Base-by-base conservation (phyloP, 768 basidiomycete species). In the Holtermannia corniformis region DNA sequence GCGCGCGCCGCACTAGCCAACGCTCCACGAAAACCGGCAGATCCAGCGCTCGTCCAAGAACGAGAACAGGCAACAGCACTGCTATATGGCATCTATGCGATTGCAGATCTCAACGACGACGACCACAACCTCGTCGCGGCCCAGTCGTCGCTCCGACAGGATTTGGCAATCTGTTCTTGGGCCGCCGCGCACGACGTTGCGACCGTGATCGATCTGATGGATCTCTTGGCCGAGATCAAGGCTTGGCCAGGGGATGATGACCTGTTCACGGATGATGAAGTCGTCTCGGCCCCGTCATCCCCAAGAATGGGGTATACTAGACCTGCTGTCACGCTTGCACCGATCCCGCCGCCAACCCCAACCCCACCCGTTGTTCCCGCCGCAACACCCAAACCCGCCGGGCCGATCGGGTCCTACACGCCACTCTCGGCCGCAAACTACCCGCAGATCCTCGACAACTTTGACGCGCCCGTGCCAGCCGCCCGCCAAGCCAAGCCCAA, bases 181-280 rank as follows among this genome's bases (percentile, higher is more conserved):
- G 62, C 59, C 3, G 54, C 62, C 3, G 56, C 61, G 14, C 56
- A 58, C 3, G 66, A 72, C 41, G 54, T 71, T 5, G 52, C 63
- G 1, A 57, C 45, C 1, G 66, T 66, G 0, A 61, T 72, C 54
- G 64, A 72, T 47, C 60, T 72, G 16, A 60, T 63, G 54, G 62
- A 65, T 20, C 44, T 66, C 1, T 44, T 72, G 47, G 55, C 51
- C 16, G 70, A 70, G 41, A 57, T 66, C 27, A 54, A 51, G 37
- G 47, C 55, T 24, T 66, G 62, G 64, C 59, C 60, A 13, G 46
- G 52, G 2, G 59, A 61, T 43, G 55, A 58, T 16, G 57, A 58
- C 14, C 44, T 47, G 41, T 46, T 57, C 7, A 47, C 25, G 37
- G 28, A 49, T 49, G 47, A 47, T 13, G 46, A 47, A 26, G 46